A percentile compares a stretch with the other conserved stretches of the same genome.
Evolutionary conservation across 805 yeast species (phyloP).

Genomic region (Cyberlindnera americana): DNA sequence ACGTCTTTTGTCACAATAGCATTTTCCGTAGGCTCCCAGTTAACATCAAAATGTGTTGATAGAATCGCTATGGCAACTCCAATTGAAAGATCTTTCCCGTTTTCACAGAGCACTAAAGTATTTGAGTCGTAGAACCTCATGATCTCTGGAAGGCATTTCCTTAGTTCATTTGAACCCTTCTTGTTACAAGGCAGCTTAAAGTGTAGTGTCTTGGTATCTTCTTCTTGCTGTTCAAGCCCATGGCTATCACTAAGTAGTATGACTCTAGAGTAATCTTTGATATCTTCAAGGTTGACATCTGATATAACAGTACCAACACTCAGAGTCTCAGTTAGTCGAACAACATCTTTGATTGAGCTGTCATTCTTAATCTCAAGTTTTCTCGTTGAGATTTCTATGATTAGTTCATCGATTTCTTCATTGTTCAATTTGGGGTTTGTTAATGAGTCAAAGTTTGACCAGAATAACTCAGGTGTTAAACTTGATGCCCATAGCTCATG

Average conservation of each 20-base stretch:
- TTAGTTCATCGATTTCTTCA: constrained; percentile 24
- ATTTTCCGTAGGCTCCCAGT: constrained; percentile 34
- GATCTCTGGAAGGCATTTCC: constrained; percentile 45
- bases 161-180: constrained; percentile 61
- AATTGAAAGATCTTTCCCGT: constrained; percentile 63
- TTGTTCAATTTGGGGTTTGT: constrained; percentile 29
- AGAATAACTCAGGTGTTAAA: constrained; percentile 51
- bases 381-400: constrained; percentile 3
- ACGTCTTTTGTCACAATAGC: constrained; percentile 42
- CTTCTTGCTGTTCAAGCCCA: not conserved
- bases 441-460: constrained; percentile 42
- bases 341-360: constrained; percentile 11
- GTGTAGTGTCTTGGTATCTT: not conserved
- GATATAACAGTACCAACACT: constrained; percentile 24
- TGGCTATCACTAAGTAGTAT: constrained; percentile 9
- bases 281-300: constrained; percentile 3
- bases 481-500: constrained; percentile 79
- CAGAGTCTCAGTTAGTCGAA: constrained; percentile 17
- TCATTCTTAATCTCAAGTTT: no score
- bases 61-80: constrained; percentile 55
- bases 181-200: constrained; percentile 38
- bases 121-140: constrained; percentile 25
- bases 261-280: constrained; percentile 5
- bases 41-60: constrained; percentile 40
- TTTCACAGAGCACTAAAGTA: constrained; percentile 50